Evolutionary conservation across 2,329 filamentous ascomycete genomes (phyloP).

Genomic region (Blumeriella jaapii): DNA sequence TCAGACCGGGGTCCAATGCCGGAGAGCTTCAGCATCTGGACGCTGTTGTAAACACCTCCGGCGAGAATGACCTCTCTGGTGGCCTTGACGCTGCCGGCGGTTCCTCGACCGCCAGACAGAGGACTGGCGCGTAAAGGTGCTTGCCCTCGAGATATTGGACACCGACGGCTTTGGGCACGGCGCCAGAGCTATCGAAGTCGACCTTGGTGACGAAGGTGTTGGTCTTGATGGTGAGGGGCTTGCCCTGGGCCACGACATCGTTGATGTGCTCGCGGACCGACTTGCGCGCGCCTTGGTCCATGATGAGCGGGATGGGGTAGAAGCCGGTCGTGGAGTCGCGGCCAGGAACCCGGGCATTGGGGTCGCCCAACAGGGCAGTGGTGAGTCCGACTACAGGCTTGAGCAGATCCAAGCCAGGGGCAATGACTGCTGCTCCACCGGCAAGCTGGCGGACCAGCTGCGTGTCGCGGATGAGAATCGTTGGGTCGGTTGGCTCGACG

Average conservation of each 20-base stretch:
- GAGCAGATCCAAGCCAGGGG: too few relatives aligned
- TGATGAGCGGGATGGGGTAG: slow-evolving; percentile 7
- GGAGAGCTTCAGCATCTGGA: slow-evolving; percentile 35
- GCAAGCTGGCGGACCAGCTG: too few relatives aligned
- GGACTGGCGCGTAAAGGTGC: slow-evolving; percentile 31
- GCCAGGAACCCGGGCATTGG: slow-evolving; percentile 3
- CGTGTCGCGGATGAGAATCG: slow-evolving; percentile 11
- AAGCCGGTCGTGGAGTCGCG: slow-evolving; percentile 6
- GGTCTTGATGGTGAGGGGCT: slow-evolving; percentile 13
- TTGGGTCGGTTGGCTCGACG: slow-evolving; percentile 4
- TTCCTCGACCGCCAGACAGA: slow-evolving; percentile 17
- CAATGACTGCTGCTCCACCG: too few relatives aligned
- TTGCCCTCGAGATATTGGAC: slow-evolving; percentile 33
- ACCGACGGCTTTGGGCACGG: slow-evolving; percentile 29
- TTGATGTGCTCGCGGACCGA: slow-evolving; percentile 5
- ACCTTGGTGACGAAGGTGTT: slow-evolving; percentile 31
- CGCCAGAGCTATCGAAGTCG: slow-evolving; percentile 27
- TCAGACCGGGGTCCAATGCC: slow-evolving; percentile 32
- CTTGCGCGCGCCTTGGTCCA: slow-evolving; percentile 2
- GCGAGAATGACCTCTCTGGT: slow-evolving; percentile 33
- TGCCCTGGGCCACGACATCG: slow-evolving; percentile 6
- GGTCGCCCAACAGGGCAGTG: slow-evolving; percentile 2
- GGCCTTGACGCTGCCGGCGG: slow-evolving; percentile 29
- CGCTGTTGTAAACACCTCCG: slow-evolving; percentile 36
- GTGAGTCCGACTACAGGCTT: not conserved